Conservation (phyloP, 2,329 filamentous ascomycete genomes). For the Claviceps pusilla region DNA sequence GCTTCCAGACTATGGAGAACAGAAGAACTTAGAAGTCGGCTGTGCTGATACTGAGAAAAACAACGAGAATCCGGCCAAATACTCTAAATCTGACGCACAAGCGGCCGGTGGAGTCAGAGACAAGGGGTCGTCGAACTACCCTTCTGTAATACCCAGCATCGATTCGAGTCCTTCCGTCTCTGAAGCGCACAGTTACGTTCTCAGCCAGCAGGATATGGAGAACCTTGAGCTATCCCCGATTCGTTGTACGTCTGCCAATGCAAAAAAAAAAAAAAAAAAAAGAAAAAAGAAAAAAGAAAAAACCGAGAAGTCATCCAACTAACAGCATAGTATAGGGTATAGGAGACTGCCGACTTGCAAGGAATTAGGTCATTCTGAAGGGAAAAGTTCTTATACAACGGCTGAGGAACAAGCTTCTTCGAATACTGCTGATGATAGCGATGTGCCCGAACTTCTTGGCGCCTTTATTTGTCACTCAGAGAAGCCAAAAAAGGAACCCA, state of each 20-base stretch:
- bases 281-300: neutral
- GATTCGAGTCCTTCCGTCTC: constrained; percentile 18
- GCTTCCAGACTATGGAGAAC: neutral
- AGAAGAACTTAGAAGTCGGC: neutral
- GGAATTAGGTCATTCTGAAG: constrained; percentile 10
- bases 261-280: neutral
- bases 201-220: constrained; percentile 19
- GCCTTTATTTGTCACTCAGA: neutral
- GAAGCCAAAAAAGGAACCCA: neutral
- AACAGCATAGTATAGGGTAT: constrained; percentile 10
- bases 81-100: neutral
- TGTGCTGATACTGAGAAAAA: neutral
- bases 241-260: constrained; percentile 13
- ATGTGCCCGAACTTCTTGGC: neutral
- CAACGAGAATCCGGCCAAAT: neutral
- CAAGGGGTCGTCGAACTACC: constrained; percentile 19
- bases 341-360: constrained; percentile 8
- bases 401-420: constrained; percentile 8
- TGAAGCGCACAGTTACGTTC: constrained; percentile 12
- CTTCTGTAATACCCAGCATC: constrained; percentile 19
- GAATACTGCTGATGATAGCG: neutral
- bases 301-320: neutral
- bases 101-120: constrained; percentile 7
- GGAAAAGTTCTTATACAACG: constrained; percentile 13
- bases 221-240: constrained; percentile 22